Base-by-base conservation (phyloP, 371 early-diverging fungal species). In the Syncephalastrum monosporum region DNA sequence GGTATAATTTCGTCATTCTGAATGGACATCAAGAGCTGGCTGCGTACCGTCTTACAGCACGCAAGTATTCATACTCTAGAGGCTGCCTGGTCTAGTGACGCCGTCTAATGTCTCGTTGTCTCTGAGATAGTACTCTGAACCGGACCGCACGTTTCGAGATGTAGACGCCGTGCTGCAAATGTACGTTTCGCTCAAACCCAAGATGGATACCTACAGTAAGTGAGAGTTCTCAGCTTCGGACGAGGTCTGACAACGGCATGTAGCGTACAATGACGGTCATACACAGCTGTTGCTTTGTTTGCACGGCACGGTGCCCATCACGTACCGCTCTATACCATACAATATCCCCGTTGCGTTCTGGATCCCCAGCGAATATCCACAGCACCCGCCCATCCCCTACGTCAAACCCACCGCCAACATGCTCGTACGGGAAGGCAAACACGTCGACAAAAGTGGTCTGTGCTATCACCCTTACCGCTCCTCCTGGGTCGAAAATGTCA, bases 331-430 rank as follows among this genome's bases (percentile, higher is more conserved):
- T 2, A 75, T 75, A n/a, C 82, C 90, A 14, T 96, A 95, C 74
- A 94, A 96, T 72, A 96, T 96, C 55, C 97, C 96, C 1, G 84
- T 96, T 10, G 89, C 87, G 17, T 81, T 93, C 46, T 94, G 92
- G 93, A 71, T 95, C 25, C 97, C 97, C 29, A 83, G 77, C 27
- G 81, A 80, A 42, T 96, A 93, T 63, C 97, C 97, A 4, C 71
- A 72, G 27, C 71, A 77, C 51, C 83, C 95, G 19, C 97, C 97
- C 19, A 82, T 90, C 56, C 83, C 84, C 2, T 92, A 88, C 61
- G 96, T 96, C 16, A 88, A 84, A 16, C 97, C 97, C 21, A 96
- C 97, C 10, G 76, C 87, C 5, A 80, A 75, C 52, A 96, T 96
- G 97, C 66, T 90, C 12, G 86, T 96, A 33, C 84, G 85, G 66